A percentile compares a stretch with the other conserved stretches of the same genome.
Conservation (phyloP, 164 flowering plant species). For the Echeveria elegans region DNA sequence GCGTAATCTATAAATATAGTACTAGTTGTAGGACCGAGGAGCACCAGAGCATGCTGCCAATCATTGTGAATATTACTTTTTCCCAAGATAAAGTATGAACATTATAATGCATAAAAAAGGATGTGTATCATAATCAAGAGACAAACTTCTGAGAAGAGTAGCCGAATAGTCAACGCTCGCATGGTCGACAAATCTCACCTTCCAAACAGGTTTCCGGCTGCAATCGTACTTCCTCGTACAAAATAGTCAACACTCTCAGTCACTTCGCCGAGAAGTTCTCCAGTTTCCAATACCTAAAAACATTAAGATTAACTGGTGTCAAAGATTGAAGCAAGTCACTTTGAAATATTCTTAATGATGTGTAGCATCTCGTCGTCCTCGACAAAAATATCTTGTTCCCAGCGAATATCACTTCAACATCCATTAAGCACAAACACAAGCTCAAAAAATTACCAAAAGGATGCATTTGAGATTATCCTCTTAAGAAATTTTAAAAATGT, state of each 20-base stretch:
- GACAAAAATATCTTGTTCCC: not conserved
- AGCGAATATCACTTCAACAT: not conserved
- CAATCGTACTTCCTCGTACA: constrained; percentile 87
- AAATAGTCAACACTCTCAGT: constrained; percentile 92
- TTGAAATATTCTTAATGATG: not conserved
- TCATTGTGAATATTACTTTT: not conserved
- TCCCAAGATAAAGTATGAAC: not conserved
- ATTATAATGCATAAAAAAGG: not conserved
- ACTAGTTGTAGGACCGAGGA: not conserved
- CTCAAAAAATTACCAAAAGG: not conserved
- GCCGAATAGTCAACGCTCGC: too few species aligned
- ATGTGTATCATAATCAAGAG: not conserved
- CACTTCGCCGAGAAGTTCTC: constrained; percentile 85
- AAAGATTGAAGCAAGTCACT: not conserved
- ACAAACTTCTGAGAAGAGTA: not conserved
- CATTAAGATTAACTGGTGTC: constrained; percentile 1
- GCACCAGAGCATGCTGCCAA: not conserved
- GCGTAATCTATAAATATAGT: not conserved
- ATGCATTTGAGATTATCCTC: not conserved
- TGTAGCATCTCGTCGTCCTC: not conserved
- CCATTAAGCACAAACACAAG: not conserved
- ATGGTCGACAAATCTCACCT: constrained; percentile 35
- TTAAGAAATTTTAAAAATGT: not conserved
- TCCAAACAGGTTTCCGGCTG: constrained; percentile 96
- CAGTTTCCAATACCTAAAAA: constrained; percentile 86